A percentile compares a stretch with the other conserved stretches of the same genome.
Evolutionary conservation across 2,329 filamentous ascomycete genomes (phyloP).

Genomic region (Sordariomycetes sp.): DNA sequence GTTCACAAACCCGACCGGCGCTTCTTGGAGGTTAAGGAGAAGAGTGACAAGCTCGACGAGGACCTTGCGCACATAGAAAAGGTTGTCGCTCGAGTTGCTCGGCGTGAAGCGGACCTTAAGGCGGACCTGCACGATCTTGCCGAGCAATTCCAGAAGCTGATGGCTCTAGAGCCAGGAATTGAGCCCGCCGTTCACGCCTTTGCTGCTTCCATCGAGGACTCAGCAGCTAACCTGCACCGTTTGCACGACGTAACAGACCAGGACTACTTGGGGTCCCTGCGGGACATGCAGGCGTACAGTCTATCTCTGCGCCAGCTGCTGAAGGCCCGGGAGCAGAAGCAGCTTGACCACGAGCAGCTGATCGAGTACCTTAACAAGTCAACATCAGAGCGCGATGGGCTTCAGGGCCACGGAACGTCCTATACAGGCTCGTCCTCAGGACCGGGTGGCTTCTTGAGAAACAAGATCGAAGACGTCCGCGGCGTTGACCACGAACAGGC

Average conservation of each 20-base stretch:
- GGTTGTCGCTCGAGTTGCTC: conserved; percentile 82
- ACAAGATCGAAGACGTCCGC: conserved; percentile 92
- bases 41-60: conserved; percentile 87
- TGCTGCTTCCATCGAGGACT: conserved; percentile 76
- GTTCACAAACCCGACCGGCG: conserved; percentile 90
- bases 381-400: conserved; percentile 73
- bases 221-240: conserved; percentile 65
- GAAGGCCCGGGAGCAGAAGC: conserved; percentile 92
- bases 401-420: conserved; percentile 63
- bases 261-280: conserved; percentile 84
- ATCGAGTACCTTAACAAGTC: conserved; percentile 94
- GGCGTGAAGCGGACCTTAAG: conserved; percentile 81
- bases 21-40: conserved; percentile 89
- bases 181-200: conserved; percentile 78
- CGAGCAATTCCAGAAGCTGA: conserved; percentile 89
- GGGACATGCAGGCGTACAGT: conserved; percentile 95
- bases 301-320: conserved; percentile 78
- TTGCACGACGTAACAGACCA: conserved; percentile 90
- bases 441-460: conserved; percentile 77
- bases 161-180: conserved; percentile 79
- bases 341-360: conserved; percentile 92
- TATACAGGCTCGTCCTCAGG: conserved; percentile 41
- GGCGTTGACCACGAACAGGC: conserved; percentile 94
- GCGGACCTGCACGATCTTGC: conserved; percentile 82
- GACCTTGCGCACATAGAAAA: conserved; percentile 91